phyloP scores from a whole-genome alignment of 805 yeast species.

The Cyberlindnera misumaiensis region DNA sequence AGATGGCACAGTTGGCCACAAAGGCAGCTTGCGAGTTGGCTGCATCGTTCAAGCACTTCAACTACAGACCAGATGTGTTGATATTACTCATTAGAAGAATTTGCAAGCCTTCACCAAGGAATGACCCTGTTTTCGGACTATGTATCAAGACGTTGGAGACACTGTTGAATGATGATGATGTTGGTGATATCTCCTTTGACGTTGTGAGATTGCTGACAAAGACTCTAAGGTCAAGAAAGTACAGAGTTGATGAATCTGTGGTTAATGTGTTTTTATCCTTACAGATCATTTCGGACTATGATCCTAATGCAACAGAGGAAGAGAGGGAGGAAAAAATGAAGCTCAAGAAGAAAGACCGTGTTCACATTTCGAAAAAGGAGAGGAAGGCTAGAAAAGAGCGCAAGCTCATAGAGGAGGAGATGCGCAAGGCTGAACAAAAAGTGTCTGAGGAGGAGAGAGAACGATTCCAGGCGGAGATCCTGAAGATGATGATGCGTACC shows the following conservation, averaged over 20 bases:
- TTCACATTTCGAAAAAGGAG: conserved; percentile 86
- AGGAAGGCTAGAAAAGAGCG: conserved; percentile 82
- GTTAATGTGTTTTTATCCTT: conserved; percentile 66
- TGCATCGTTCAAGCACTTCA: conserved; percentile 67
- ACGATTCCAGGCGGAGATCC: conserved; percentile 73
- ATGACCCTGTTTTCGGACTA: conserved; percentile 42
- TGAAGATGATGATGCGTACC: conserved; percentile 62
- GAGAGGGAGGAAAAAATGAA: conserved; percentile 40
- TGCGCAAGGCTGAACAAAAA: conserved; percentile 79
- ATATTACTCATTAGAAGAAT: conserved; percentile 61
- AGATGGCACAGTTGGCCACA: conserved; percentile 51
- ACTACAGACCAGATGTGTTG: conserved; percentile 71
- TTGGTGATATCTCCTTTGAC: conserved; percentile 77
- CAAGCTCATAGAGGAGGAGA: conserved; percentile 82
- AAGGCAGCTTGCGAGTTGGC: conserved; percentile 77
- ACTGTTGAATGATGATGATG: conserved; percentile 72
- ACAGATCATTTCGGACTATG: conserved; percentile 60
- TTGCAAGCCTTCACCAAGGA: conserved; percentile 45
- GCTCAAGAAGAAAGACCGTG: conserved; percentile 78
- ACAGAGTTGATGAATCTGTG: conserved; percentile 77
- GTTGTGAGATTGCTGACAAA: conserved; percentile 61
- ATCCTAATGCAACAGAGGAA: conserved; percentile 51
- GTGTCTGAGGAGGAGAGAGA: conserved; percentile 86
- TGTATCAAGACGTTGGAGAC: conserved; percentile 62
- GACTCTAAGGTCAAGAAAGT: conserved; percentile 66